A percentile compares a stretch with the other conserved stretches of the same genome.
phyloP scores from a whole-genome alignment of 1,284 basidiomycete genomes.

The Malassezia equina region DNA sequence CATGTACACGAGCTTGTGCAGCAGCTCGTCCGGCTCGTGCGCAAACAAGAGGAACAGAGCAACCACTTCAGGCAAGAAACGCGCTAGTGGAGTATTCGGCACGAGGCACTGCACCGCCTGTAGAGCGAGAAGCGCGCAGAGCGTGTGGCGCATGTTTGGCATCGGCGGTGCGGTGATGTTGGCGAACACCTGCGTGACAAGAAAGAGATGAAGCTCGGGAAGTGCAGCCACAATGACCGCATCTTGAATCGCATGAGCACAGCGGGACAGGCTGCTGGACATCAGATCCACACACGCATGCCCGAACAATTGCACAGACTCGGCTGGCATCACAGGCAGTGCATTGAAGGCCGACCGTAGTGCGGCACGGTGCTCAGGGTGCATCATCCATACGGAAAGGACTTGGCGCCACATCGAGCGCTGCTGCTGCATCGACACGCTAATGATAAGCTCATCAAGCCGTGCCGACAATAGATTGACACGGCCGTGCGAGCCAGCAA shows the following conservation, averaged over 20 bases:
- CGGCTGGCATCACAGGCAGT: background rate
- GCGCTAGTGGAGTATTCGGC: background rate
- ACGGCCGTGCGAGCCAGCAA: background rate
- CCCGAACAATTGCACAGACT: background rate
- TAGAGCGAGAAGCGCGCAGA: conserved; percentile 4
- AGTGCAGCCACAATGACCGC: background rate
- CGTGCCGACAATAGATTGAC: background rate
- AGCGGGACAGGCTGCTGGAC: background rate
- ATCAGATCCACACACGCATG: conserved; percentile 2
- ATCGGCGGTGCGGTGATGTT: background rate
- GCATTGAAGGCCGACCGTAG: background rate
- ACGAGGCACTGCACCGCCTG: background rate
- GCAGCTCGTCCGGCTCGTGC: background rate
- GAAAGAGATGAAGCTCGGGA: background rate
- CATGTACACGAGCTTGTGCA: background rate
- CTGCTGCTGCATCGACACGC: background rate
- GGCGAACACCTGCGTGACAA: background rate
- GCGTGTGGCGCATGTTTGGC: background rate
- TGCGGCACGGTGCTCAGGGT: background rate
- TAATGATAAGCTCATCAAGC: background rate
- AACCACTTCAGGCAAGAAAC: background rate
- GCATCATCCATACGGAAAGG: conserved; percentile 1
- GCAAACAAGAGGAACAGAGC: background rate
- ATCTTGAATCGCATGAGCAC: conserved; percentile 4
- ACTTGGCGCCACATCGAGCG: background rate